phyloP scores from a whole-genome alignment of 2,329 filamentous ascomycete genomes.

The Aureobasidium namibiae region DNA sequence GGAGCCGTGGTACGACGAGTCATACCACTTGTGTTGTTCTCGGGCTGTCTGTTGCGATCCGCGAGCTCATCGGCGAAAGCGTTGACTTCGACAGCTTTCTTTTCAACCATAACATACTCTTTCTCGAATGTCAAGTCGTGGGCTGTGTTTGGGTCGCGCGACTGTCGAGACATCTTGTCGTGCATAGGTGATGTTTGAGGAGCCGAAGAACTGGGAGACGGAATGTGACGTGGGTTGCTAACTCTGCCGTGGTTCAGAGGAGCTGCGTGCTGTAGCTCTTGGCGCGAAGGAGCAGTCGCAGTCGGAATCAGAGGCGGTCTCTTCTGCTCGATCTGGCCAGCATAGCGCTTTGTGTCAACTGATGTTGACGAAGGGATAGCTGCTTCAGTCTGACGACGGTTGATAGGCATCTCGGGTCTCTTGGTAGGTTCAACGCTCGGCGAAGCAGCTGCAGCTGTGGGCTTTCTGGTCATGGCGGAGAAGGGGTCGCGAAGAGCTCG shows the following conservation, averaged over 20 bases:
- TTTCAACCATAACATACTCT: slow-evolving; percentile 94
- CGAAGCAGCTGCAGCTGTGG: not conserved
- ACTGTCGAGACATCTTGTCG: slow-evolving; percentile 23
- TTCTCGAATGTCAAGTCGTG: slow-evolving; percentile 84
- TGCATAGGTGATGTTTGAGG: slow-evolving; percentile 25
- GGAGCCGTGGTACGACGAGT: slow-evolving; percentile 72
- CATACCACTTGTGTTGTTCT: slow-evolving; percentile 43
- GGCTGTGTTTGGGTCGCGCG: slow-evolving; percentile 50
- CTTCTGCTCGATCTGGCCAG: not conserved
- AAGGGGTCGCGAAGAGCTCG: slow-evolving; percentile 8
- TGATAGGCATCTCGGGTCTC: not conserved
- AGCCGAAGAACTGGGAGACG: slow-evolving; percentile 14
- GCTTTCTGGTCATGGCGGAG: not conserved
- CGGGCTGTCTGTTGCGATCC: slow-evolving; percentile 32
- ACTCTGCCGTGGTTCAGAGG: not conserved
- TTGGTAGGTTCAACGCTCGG: not conserved
- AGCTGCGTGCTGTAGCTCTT: slow-evolving; percentile 4
- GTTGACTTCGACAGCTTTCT: slow-evolving; percentile 91
- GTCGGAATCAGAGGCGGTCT: slow-evolving; percentile 12
- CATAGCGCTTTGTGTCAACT: not conserved
- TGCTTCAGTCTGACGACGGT: not conserved
- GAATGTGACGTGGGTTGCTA: slow-evolving; percentile 1
- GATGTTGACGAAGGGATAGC: not conserved
- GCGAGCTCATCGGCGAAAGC: slow-evolving; percentile 93
- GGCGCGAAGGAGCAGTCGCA: slow-evolving; percentile 14